These are phyloP conservation scores for Hyphopichia homilentoma DNA, from an alignment of 805 yeast genomes.

Conservation along the genomic window DNA sequence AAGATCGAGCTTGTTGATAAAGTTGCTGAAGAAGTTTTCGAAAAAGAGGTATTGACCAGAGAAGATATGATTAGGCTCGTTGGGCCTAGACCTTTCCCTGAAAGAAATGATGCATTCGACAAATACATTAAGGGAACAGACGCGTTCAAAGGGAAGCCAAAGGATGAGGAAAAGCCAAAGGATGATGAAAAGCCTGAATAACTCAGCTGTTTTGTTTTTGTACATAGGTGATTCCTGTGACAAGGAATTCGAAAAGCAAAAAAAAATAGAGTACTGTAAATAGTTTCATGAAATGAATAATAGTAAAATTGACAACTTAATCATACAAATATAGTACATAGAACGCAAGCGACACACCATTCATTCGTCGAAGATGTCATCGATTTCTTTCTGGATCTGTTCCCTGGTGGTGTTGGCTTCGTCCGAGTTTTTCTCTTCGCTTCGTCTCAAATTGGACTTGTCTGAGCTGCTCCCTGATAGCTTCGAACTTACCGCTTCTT, in stretches of 20 bases:
- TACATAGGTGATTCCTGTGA: no score
- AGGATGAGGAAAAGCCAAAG: constrained; percentile 6
- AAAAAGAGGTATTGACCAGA: constrained; percentile 76
- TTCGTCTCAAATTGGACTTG: constrained; percentile 10
- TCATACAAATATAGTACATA: constrained; percentile 1
- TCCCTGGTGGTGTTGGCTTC: constrained; percentile 11
- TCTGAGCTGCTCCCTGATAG: no score
- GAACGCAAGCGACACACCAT: no score
- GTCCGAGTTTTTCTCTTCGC: constrained; percentile 10
- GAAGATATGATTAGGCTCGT: constrained; percentile 73
- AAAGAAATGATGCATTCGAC: constrained; percentile 84
- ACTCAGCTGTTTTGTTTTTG: no score
- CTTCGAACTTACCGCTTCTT: no score
- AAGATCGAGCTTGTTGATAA: constrained; percentile 58
- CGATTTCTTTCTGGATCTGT: constrained; percentile 10
- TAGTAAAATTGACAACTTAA: no score
- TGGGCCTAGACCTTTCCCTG: constrained; percentile 77
- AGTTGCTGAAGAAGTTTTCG: constrained; percentile 70
- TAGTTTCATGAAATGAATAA: no score
- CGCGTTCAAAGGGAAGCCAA: constrained; percentile 36
- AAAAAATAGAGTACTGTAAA: neutral
- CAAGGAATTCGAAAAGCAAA: no score
- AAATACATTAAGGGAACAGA: constrained; percentile 63
- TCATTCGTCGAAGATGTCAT: constrained; percentile 5
- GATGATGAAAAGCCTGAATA: constrained; percentile 1